Conservation (phyloP, 1,284 basidiomycete species). For the Puccinia novopanici region DNA sequence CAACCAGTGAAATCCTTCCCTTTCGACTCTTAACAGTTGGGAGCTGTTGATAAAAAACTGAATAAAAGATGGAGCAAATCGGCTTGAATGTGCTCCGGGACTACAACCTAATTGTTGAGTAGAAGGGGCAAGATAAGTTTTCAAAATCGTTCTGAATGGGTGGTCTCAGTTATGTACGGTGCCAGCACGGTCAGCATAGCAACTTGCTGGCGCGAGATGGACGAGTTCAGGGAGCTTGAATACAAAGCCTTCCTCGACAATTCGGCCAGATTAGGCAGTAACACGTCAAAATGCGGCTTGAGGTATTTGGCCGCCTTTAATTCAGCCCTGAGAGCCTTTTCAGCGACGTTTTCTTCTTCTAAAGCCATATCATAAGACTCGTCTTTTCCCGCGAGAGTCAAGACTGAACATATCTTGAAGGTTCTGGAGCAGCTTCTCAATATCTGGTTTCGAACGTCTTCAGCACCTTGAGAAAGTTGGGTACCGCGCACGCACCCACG, state of each 20-base stretch:
- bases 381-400: conserved; percentile 46
- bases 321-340: conserved; percentile 38
- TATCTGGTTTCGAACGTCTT: conserved; percentile 77
- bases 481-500: conserved; percentile 80
- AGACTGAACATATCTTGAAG: conserved; percentile 67
- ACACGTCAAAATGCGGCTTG: conserved; percentile 72
- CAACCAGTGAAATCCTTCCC: conserved; percentile 70
- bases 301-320: conserved; percentile 62
- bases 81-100: conserved; percentile 84
- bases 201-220: conserved; percentile 72
- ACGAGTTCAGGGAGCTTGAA: conserved; percentile 67
- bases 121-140: conserved; percentile 78
- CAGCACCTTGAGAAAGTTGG: conserved; percentile 66
- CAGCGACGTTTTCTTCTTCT: conserved; percentile 44
- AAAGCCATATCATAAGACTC: conserved; percentile 48
- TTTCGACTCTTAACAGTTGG: conserved; percentile 69
- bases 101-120: conserved; percentile 70
- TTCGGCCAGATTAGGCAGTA: conserved; percentile 73
- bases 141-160: conserved; percentile 75
- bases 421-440: conserved; percentile 69
- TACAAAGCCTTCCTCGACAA: conserved; percentile 53
- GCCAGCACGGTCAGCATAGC: conserved; percentile 77
- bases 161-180: conserved; percentile 70
- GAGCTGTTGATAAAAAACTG: conserved; percentile 64
- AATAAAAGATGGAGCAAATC: conserved; percentile 78